These are phyloP conservation scores for Mycena crocata DNA, from an alignment of 768 basidiomycete genomes.

Conservation along the genomic window DNA sequence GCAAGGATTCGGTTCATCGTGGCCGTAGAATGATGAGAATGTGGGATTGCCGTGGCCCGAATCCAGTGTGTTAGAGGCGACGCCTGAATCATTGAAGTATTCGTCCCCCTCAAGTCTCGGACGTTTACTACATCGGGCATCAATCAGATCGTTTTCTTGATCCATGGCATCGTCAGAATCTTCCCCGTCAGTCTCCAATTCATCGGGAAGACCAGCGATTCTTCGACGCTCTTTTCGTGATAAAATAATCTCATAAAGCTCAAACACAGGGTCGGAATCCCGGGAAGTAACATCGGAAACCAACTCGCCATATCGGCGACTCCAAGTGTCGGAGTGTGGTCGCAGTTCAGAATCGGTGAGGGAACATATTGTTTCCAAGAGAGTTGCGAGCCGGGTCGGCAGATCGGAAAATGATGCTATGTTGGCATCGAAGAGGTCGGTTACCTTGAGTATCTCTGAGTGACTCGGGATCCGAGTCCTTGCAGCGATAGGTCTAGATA, in stretches of 20 bases:
- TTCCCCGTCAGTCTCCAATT: conserved; percentile 17
- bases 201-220: conserved; percentile 33
- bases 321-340: conserved; percentile 20
- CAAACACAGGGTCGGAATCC: conserved; percentile 15
- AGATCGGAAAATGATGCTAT: conserved; percentile 4
- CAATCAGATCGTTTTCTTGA: conserved; percentile 3
- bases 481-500: conserved; percentile 61
- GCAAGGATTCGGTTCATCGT: neutral
- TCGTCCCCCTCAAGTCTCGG: conserved; percentile 27
- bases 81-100: conserved; percentile 37
- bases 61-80: conserved; percentile 10
- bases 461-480: conserved; percentile 49
- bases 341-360: conserved; percentile 13
- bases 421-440: conserved; percentile 30
- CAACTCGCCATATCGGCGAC: conserved; percentile 26
- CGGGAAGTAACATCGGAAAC: neutral
- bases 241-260: conserved; percentile 50
- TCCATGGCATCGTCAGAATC: conserved; percentile 9
- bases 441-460: conserved; percentile 45
- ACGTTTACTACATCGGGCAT: conserved; percentile 31
- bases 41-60: conserved; percentile 3
- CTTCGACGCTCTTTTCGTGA: conserved; percentile 55
- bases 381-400: conserved; percentile 3
- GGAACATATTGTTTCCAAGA: neutral
- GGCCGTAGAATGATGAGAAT: conserved; percentile 13